These are phyloP conservation scores for Saururus chinensis DNA, from an alignment of 164 flowering plant genomes.

Conservation along the genomic window DNA sequence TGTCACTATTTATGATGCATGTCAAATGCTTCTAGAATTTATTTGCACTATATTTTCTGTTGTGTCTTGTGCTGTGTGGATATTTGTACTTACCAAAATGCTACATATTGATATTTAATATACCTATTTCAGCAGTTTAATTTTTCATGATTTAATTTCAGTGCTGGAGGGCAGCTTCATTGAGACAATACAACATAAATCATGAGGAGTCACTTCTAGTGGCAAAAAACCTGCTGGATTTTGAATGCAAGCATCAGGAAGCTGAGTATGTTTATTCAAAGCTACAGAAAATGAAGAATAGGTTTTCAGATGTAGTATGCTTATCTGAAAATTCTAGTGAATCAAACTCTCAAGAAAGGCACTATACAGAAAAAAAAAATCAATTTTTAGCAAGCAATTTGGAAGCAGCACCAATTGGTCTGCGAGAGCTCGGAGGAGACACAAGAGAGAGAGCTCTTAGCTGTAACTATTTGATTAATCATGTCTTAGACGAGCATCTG, in stretches of 20 bases:
- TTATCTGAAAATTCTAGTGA: not conserved
- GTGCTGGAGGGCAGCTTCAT: slow-evolving; percentile 73
- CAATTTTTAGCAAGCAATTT: not conserved
- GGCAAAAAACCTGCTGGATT: slow-evolving; percentile 42
- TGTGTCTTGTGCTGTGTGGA: too few relatives aligned
- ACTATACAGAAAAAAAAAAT: not conserved
- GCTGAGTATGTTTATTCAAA: slow-evolving; percentile 31
- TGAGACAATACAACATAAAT: slow-evolving; percentile 35
- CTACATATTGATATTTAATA: not conserved
- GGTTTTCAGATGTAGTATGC: slow-evolving; percentile 15
- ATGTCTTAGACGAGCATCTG: slow-evolving; percentile 3
- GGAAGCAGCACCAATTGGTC: not conserved
- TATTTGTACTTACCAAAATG: too few relatives aligned
- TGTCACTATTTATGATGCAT: too few relatives aligned
- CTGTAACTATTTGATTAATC: too few relatives aligned
- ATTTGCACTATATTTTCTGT: too few relatives aligned
- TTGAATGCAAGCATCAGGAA: slow-evolving; percentile 52
- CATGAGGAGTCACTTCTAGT: slow-evolving; percentile 40
- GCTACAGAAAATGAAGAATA: slow-evolving; percentile 33
- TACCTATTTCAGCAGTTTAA: not conserved
- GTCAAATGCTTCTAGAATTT: too few relatives aligned
- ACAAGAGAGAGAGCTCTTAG: slow-evolving; percentile 10
- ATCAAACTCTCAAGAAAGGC: slow-evolving; percentile 5
- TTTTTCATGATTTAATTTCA: slow-evolving; percentile 12
- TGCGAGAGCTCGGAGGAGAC: slow-evolving; percentile 10